Evolutionary conservation across 2,329 filamentous ascomycete species (phyloP), one percentile per base, ranked within the genome.

Genomic region (Drechmeria coniospora): DNA sequence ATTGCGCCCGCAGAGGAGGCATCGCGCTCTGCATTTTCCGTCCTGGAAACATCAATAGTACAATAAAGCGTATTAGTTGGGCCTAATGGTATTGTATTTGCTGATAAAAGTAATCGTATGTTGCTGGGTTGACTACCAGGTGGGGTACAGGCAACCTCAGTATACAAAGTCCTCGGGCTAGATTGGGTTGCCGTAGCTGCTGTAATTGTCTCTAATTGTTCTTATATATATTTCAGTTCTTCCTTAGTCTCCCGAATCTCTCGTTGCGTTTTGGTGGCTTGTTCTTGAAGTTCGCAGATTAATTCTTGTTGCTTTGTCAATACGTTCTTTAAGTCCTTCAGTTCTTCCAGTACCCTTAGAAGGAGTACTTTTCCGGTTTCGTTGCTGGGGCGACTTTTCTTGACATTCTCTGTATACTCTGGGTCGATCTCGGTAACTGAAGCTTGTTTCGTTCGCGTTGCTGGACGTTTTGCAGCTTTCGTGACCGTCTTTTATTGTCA

Each of bases 321-420:
- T 6, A 20, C 10, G 18, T 20, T 10, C 10, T 10, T 20, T 6
- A 20, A 10, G 18, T 20, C 18, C 18, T 20, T 20, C 18, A 20
- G 6, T 20, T 20, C 18, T 20, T 21, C 8, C 8, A 8, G 8
- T 21, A 21, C 20, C n/a, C n/a, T n/a, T n/a, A n/a, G n/a, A n/a
- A n/a, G n/a, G n/a, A n/a, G n/a, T n/a, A n/a, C n/a, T n/a, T n/a
- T n/a, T n/a, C n/a, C n/a, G n/a, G n/a, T n/a, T n/a, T n/a, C n/a
- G n/a, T 38, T 12, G 32, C 34, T 29, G 38, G 24, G 18, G 28
- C 25, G 4, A 14, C 15, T 18, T n/a, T n/a, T n/a, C n/a, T n/a
- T n/a, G n/a, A n/a, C n/a, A n/a, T n/a, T n/a, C n/a, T n/a, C n/a
- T n/a, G n/a, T n/a, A n/a, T n/a, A n/a, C n/a, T n/a, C n/a, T n/a